These are phyloP conservation scores for Fusarium duplospermum DNA, from an alignment of 2,329 filamentous ascomycete genomes.

Conservation along the genomic window DNA sequence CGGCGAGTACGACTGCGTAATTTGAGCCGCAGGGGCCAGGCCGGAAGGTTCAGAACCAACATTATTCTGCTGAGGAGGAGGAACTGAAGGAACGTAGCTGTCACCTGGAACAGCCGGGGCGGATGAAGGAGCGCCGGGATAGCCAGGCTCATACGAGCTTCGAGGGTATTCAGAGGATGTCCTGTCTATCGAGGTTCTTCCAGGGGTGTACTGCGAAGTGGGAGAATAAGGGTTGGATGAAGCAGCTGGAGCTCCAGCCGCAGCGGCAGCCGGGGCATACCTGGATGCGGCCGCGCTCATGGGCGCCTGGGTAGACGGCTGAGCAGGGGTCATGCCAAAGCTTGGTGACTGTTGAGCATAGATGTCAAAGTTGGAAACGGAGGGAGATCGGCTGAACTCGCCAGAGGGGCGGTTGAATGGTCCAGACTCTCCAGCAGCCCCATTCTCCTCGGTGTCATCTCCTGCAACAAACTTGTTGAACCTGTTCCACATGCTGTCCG, in stretches of 20 bases:
- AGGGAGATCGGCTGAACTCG: conserved; percentile 80
- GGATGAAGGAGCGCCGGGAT: conserved; percentile 29
- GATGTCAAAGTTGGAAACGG: conserved; percentile 76
- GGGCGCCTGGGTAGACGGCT: conserved; percentile 52
- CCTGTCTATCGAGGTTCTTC: conserved; percentile 43
- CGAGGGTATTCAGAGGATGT: conserved; percentile 47
- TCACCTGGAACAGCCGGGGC: conserved; percentile 26
- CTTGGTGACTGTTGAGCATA: conserved; percentile 68
- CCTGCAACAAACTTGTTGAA: conserved; percentile 98
- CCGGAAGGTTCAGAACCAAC: conserved; percentile 20
- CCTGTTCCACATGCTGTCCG: conserved; percentile 87
- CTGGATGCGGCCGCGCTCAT: conserved; percentile 53
- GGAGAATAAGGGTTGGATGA: conserved; percentile 48
- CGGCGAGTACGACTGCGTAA: conserved; percentile 33
- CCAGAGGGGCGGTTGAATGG: conserved; percentile 86
- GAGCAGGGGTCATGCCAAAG: conserved; percentile 45
- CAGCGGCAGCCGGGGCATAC: conserved; percentile 47
- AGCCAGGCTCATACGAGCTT: conserved; percentile 53
- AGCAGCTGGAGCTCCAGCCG: conserved; percentile 24
- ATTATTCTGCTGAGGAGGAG: conserved; percentile 24
- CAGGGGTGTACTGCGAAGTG: conserved; percentile 64
- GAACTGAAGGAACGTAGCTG: conserved; percentile 34
- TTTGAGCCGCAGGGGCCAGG: conserved; percentile 43
- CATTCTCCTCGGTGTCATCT: conserved; percentile 86
- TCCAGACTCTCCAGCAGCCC: conserved; percentile 72